Evolutionary conservation across 768 basidiomycete species (phyloP).

Genomic region (Lactarius sanguifluus): DNA sequence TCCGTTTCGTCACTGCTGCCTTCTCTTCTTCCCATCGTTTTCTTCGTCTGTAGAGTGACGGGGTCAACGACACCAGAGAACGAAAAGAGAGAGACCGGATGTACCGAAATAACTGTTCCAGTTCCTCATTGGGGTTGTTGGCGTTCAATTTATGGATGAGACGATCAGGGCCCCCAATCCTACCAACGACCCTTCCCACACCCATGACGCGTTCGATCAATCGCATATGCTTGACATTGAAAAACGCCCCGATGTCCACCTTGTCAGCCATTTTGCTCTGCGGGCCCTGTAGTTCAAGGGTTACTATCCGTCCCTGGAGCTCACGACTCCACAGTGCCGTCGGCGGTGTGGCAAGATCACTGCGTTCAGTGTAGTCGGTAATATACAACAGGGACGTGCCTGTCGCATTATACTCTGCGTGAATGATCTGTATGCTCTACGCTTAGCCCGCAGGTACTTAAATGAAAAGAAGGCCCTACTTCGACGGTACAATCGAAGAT

Average conservation of each 20-base stretch:
- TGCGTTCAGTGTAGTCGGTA: conserved; percentile 27
- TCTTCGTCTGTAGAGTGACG: conserved; percentile 15
- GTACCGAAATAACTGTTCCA: conserved; percentile 21
- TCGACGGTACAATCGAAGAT: conserved; percentile 29
- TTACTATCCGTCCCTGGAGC: conserved; percentile 18
- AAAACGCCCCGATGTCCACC: conserved; percentile 22
- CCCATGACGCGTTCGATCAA: conserved; percentile 22
- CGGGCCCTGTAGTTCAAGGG: conserved; percentile 23
- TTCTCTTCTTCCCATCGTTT: conserved; percentile 14
- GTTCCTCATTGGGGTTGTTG: conserved; percentile 20
- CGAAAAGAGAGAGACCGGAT: background rate
- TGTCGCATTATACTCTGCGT: conserved; percentile 18
- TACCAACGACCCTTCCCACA: conserved; percentile 18
- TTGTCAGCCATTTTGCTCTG: conserved; percentile 27
- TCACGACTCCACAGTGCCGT: conserved; percentile 12
- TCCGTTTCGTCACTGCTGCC: background rate
- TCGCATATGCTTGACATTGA: conserved; percentile 26
- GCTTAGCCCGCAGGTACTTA: background rate
- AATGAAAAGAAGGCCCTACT: conserved; percentile 2
- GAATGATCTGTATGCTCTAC: conserved; percentile 19
- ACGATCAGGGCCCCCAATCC: conserved; percentile 28
- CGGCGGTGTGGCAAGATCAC: conserved; percentile 22
- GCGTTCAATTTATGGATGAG: conserved; percentile 26
- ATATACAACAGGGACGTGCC: conserved; percentile 23
- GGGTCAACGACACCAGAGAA: background rate